Evolutionary conservation across 1,139 yeast species (phyloP), one percentile per base, ranked within the genome.

Genomic region (Suhomyces maxii): DNA sequence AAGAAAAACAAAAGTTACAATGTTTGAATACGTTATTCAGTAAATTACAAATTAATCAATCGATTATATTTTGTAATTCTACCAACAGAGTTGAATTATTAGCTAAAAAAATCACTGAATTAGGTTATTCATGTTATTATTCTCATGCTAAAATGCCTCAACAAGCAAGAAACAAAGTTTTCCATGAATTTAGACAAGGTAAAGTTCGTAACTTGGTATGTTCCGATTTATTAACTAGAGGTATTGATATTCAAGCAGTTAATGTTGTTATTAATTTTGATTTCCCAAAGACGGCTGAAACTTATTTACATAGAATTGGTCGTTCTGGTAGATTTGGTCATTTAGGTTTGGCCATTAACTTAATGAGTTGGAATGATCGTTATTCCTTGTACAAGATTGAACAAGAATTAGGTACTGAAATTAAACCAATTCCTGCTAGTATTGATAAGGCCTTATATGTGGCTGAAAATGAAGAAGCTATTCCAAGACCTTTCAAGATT

Each of bases 271-370:
- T 93, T 61, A 93, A 93, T 71, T 95, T 93, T 68, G 99, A 93
- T 70, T 93, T 93, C 84, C 99, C 99, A 52, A 93, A 93, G 69
- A 90, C 89, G 49, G 97, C 98, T 9, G 99, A 93, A 70, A 93
- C 98, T 37, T 93, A 93, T 68, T 80, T 93, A 59, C 99, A 93
- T 72, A 88, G 99, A 80, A 95, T 93, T 62, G 98, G 99, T 77
- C 91, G 99, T 77, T 90, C 97, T 3, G 99, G 99, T 58, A 87
- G 99, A 78, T 93, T 90, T 65, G 99, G 99, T 57, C 99, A 95
- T 68, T 82, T 91, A 64, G 99, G 99, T 77, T 80, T 93, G 65
- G 99, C 99, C 37, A 91, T 93, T 63, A 95, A 93, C 70, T 82
- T 93, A 61, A 90, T 93, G 76, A 89, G 91, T 67, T 93, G 98